A percentile compares a stretch with the other conserved stretches of the same genome.
phyloP scores from a whole-genome alignment of 306 rosid species.

The Arachis stenosperma region DNA sequence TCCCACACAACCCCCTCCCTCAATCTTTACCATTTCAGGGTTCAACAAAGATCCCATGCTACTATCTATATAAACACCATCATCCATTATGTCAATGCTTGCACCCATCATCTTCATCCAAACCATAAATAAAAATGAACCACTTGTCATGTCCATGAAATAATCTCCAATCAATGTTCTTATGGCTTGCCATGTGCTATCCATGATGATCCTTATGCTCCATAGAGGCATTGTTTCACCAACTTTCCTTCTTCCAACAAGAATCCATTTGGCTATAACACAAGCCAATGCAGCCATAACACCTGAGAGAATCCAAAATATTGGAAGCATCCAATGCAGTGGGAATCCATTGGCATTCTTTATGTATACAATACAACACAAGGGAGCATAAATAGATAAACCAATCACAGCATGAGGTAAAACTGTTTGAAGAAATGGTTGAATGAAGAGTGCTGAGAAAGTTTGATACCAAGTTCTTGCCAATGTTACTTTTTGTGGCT shows the following conservation, averaged over 20 bases:
- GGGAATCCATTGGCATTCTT: constrained; percentile 50
- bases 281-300: constrained; percentile 61
- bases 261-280: constrained; percentile 65
- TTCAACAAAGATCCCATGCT: constrained; percentile 78
- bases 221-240: constrained; percentile 66
- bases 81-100: constrained; percentile 50
- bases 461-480: constrained; percentile 72
- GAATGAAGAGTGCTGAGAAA: constrained; percentile 64
- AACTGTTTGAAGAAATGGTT: constrained; percentile 70
- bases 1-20: constrained; percentile 78
- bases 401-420: constrained; percentile 71
- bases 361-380: constrained; percentile 49
- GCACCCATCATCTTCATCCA: constrained; percentile 98
- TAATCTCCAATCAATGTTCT: constrained; percentile 79
- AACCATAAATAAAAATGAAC: constrained; percentile 60
- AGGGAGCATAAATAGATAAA: constrained; percentile 56
- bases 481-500: constrained; percentile 49
- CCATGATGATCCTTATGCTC: constrained; percentile 63
- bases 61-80: constrained; percentile 71
- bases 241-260: constrained; percentile 67
- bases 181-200: constrained; percentile 87
- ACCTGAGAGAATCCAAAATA: constrained; percentile 81
- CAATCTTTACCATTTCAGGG: constrained; percentile 95
- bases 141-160: constrained; percentile 80
- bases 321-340: constrained; percentile 64